Conservation (phyloP, 805 yeast genomes). For the Lipomyces orientalis region DNA sequence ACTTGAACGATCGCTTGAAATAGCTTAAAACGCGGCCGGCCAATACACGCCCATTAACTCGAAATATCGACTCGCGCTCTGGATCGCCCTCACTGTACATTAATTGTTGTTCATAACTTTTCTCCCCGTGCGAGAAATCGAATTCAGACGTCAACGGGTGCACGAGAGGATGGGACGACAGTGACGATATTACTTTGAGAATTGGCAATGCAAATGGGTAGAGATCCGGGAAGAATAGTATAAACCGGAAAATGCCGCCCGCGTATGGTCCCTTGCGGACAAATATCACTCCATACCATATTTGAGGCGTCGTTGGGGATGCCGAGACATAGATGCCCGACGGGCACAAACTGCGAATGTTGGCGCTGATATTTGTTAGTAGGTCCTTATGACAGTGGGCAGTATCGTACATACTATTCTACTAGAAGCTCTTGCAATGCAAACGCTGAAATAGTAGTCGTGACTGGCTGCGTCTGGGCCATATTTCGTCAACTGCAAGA, state of each 20-base stretch:
- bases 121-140: constrained; percentile 21
- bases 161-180: constrained; percentile 22
- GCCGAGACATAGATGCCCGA: constrained; percentile 30
- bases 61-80: constrained; percentile 29
- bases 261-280: constrained; percentile 33
- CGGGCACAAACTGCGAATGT: constrained; percentile 29
- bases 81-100: constrained; percentile 11
- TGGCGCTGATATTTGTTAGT: constrained; percentile 23
- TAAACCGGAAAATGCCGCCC: constrained; percentile 34
- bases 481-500: not conserved
- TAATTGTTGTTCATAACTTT: not conserved
- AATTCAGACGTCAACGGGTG: constrained; percentile 19
- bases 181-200: constrained; percentile 22
- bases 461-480: not conserved
- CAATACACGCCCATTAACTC: constrained; percentile 31
- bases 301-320: constrained; percentile 34
- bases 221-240: constrained; percentile 32
- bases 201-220: constrained; percentile 30
- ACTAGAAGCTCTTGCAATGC: constrained; percentile 23
- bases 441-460: constrained; percentile 12
- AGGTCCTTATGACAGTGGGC: not conserved
- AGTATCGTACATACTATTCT: constrained; percentile 12
- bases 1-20: constrained; percentile 34
- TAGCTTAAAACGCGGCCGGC: constrained; percentile 32
- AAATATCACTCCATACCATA: constrained; percentile 37